Evolutionary conservation across 352 stramenopile species (phyloP).

Genomic region (Pythium folliculosum): DNA sequence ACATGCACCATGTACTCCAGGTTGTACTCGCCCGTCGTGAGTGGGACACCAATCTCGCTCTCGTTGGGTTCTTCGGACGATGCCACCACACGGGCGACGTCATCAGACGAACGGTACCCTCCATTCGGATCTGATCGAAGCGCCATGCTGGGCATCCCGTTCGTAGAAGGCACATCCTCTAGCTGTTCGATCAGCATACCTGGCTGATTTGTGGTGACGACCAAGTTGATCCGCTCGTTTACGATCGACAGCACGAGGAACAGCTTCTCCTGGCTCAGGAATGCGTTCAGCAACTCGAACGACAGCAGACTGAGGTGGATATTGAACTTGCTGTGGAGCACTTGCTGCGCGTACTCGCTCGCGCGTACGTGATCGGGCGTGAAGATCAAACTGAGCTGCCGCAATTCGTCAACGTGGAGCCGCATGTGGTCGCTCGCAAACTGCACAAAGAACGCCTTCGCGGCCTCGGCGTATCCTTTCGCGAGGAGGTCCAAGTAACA

Average conservation of each 20-base stretch:
- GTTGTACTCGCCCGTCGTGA: slow-evolving; percentile 69
- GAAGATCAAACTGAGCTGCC: slow-evolving; percentile 63
- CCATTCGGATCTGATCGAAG: slow-evolving; percentile 32
- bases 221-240: slow-evolving; percentile 76
- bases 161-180: slow-evolving; percentile 39
- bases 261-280: slow-evolving; percentile 75
- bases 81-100: slow-evolving; percentile 56
- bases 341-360: slow-evolving; percentile 80
- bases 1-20: slow-evolving; percentile 72
- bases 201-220: slow-evolving; percentile 73
- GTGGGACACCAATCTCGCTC: slow-evolving; percentile 62
- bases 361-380: slow-evolving; percentile 57
- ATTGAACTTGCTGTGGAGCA: slow-evolving; percentile 85
- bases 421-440: slow-evolving; percentile 66
- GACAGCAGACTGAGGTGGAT: slow-evolving; percentile 80
- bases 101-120: slow-evolving; percentile 55
- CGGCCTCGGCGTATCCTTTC: slow-evolving; percentile 58
- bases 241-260: slow-evolving; percentile 78
- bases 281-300: slow-evolving; percentile 81
- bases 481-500: slow-evolving; percentile 79
- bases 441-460: slow-evolving; percentile 57
- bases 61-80: slow-evolving; percentile 57
- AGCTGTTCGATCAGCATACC: slow-evolving; percentile 67
- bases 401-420: slow-evolving; percentile 72
- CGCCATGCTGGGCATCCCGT: slow-evolving; percentile 45